A percentile compares a stretch with the other conserved stretches of the same genome.
Evolutionary conservation across 2,329 filamentous ascomycete species (phyloP).

Genomic region (Chalara sp.): DNA sequence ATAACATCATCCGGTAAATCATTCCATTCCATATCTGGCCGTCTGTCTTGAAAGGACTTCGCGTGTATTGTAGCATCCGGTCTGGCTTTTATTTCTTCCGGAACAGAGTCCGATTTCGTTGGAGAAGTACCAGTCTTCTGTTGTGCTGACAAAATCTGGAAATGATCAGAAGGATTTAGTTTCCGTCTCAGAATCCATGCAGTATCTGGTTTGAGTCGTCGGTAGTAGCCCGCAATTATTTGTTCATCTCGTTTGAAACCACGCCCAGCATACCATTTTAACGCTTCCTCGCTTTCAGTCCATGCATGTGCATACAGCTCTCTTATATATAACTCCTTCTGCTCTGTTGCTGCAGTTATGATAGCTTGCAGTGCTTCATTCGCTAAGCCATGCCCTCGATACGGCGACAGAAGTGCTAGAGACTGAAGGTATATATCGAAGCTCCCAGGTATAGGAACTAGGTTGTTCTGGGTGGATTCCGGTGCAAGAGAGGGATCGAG

Average conservation of each 20-base stretch:
- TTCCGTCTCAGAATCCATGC: conserved; percentile 52
- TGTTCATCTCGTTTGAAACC: conserved; percentile 45
- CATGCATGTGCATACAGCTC: conserved; percentile 60
- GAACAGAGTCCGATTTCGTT: conserved; percentile 42
- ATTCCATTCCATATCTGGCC: conserved; percentile 59
- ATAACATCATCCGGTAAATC: conserved; percentile 54
- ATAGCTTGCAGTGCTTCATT: conserved; percentile 42
- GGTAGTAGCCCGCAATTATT: conserved; percentile 51
- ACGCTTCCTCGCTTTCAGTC: conserved; percentile 57
- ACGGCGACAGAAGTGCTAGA: conserved; percentile 56
- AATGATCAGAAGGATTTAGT: conserved; percentile 21
- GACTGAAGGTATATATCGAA: conserved; percentile 59
- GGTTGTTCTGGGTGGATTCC: conserved; percentile 10
- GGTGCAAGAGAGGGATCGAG: conserved; percentile 39
- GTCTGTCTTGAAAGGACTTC: conserved; percentile 50
- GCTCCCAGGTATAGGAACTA: conserved; percentile 14
- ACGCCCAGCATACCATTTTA: conserved; percentile 54
- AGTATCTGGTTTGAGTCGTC: conserved; percentile 52
- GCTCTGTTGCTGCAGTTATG: conserved; percentile 24
- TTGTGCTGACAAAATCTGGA: conserved; percentile 1
- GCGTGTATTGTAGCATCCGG: background rate
- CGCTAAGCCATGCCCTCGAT: conserved; percentile 52
- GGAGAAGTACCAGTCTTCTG: conserved; percentile 30
- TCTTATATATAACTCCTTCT: conserved; percentile 27
- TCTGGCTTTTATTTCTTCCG: conserved; percentile 7